Evolutionary conservation across 2,329 filamentous ascomycete genomes (phyloP), one percentile per base, ranked within the genome.

Genomic region (Exophiala dermatitidis): DNA sequence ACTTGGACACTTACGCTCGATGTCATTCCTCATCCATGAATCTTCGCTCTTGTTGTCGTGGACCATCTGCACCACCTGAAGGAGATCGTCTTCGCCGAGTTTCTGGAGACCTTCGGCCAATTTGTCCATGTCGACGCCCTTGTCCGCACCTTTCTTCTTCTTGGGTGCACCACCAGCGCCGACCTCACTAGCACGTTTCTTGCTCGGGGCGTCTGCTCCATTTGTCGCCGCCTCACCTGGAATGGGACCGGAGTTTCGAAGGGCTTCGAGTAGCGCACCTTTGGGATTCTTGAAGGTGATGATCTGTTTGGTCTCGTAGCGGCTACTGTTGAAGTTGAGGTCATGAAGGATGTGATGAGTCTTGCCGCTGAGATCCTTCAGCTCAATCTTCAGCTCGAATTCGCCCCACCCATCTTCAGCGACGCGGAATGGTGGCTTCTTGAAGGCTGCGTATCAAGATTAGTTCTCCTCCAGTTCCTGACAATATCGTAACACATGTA

Each of bases 381-480:
- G 79, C 58, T 87, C 82, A 65, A 97, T 93, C 45, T 77, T 78
- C 83, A 98, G 91, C 68, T 97, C 93, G 69, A 98, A 98, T 74
- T 97, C 93, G 66, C 93, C 93, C 93, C 93, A 98, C 63, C 93
- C 93, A 72, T 96, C 88, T 72, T 98, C 95, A 60, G 83, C 77
- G 71, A 95, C 95, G 61, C 79, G 80, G 74, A 97, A 98, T 0
- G 93, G 93, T 0, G 90, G 82, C 60, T 86, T 84, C 67, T 84
- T 85, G 74, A 95, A 86, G 28, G 82, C 88, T 93, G 62, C 48
- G 9, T 19, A 43, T 31, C 26, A 26, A 29, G 32, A 3, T 33
- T 9, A 54, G 30, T 36, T 36, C 5, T 5, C 19, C 19, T 19
- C 33, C 33, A 7, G 19, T 46, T 42, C 36, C n/a, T 45, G 12